Percentiles rank a stretch among this genome's conserved stretches.
Evolutionary conservation across 2,329 filamentous ascomycete genomes (phyloP).

Genomic region (Ascocoryne sarcoides): DNA sequence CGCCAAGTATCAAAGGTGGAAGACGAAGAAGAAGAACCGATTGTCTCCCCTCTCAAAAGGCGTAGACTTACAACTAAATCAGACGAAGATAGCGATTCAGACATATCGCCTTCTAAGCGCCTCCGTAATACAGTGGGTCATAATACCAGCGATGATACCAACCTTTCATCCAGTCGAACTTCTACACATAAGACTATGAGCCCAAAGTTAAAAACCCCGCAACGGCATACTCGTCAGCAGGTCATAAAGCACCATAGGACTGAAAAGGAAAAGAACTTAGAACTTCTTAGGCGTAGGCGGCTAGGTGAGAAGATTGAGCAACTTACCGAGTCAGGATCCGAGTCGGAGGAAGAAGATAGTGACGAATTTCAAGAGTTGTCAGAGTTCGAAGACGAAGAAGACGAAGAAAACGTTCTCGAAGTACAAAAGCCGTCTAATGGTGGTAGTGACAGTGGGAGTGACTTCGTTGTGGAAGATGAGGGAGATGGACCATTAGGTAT

Average conservation of each 20-base stretch:
- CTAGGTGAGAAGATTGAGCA: constrained; percentile 33
- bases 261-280: constrained; percentile 33
- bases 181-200: too few relatives aligned
- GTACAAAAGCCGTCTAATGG: neutral
- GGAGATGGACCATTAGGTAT: constrained; percentile 47
- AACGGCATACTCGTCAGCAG: constrained; percentile 16
- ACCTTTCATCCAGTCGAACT: constrained; percentile 7
- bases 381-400: constrained; percentile 40
- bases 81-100: constrained; percentile 8
- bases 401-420: constrained; percentile 9
- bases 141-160: constrained; percentile 3
- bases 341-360: constrained; percentile 10
- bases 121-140: constrained; percentile 1
- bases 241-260: constrained; percentile 26
- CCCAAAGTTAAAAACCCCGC: constrained; percentile 2
- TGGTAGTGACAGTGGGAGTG: constrained; percentile 29
- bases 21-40: constrained; percentile 6
- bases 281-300: constrained; percentile 32
- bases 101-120: constrained; percentile 13
- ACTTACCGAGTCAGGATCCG: constrained; percentile 31
- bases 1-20: neutral
- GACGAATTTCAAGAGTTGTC: constrained; percentile 34
- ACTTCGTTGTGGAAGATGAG: constrained; percentile 58
- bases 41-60: constrained; percentile 16
- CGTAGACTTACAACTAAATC: neutral